Percentiles rank a stretch among this genome's conserved stretches.
Conservation (phyloP, 768 basidiomycete species). For the Xanthoconium purpureum region DNA sequence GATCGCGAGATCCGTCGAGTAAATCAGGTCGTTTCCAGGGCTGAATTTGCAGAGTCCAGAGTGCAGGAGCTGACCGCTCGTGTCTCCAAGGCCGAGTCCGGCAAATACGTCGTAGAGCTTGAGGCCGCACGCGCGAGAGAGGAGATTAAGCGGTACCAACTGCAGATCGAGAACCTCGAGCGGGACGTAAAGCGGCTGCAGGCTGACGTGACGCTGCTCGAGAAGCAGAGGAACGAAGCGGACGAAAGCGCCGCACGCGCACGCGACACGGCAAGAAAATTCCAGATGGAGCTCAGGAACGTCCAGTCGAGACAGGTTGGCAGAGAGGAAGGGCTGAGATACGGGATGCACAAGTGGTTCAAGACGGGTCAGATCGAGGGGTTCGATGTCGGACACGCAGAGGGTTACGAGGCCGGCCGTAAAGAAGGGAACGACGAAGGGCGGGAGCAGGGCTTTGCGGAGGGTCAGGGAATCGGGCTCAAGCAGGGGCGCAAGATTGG, state of each 20-base stretch:
- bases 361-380: slow-evolving; percentile 45
- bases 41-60: slow-evolving; percentile 49
- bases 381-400: slow-evolving; percentile 43
- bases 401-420: slow-evolving; percentile 46
- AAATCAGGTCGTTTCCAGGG: slow-evolving; percentile 49
- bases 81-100: slow-evolving; percentile 40
- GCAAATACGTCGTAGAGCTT: slow-evolving; percentile 38
- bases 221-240: slow-evolving; percentile 38
- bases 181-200: slow-evolving; percentile 40
- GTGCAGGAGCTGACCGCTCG: slow-evolving; percentile 41
- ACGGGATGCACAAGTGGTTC: slow-evolving; percentile 44
- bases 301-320: slow-evolving; percentile 44
- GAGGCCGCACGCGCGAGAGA: slow-evolving; percentile 41
- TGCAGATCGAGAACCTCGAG: slow-evolving; percentile 47
- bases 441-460: slow-evolving; percentile 36
- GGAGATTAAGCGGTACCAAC: slow-evolving; percentile 45
- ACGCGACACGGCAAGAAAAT: slow-evolving; percentile 42
- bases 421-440: slow-evolving; percentile 43
- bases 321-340: slow-evolving; percentile 40
- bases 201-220: slow-evolving; percentile 30
- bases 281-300: slow-evolving; percentile 43
- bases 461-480: slow-evolving; percentile 36
- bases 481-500: slow-evolving; percentile 32
- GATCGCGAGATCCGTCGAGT: slow-evolving; percentile 55
- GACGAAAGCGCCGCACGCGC: slow-evolving; percentile 43